Conservation (phyloP, 2,329 filamentous ascomycete genomes). For the Pseudogymnoascus sp. region DNA sequence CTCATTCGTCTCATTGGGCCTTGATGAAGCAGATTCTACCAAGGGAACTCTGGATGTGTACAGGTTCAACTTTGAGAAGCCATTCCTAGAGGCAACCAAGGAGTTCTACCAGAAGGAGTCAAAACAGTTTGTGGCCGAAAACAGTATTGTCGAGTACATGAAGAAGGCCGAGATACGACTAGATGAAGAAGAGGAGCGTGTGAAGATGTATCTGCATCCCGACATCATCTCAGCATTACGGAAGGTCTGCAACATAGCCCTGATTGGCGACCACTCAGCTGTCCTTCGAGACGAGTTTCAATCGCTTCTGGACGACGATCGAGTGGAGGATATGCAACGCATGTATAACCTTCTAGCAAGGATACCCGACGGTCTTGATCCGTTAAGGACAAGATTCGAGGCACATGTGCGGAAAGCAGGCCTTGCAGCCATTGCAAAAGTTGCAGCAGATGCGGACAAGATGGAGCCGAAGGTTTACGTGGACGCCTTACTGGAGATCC, state of each 20-base stretch:
- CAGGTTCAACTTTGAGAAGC: conserved; percentile 81
- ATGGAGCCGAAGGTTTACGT: conserved; percentile 96
- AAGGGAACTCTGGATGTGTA: conserved; percentile 97
- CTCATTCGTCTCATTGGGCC: conserved; percentile 87
- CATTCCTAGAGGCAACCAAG: conserved; percentile 78
- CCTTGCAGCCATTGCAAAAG: conserved; percentile 79
- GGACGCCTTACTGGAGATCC: conserved; percentile 86
- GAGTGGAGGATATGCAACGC: conserved; percentile 87
- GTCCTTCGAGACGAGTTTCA: conserved; percentile 96
- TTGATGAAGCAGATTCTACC: conserved; percentile 85
- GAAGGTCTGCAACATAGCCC: conserved; percentile 76
- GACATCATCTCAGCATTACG: conserved; percentile 82
- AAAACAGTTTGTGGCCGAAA: conserved; percentile 88
- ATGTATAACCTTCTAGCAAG: conserved; percentile 91
- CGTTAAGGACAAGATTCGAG: conserved; percentile 79
- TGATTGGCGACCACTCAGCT: conserved; percentile 79
- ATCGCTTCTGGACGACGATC: conserved; percentile 82
- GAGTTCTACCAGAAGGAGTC: conserved; percentile 88
- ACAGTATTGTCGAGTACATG: conserved; percentile 98
- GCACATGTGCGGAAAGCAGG: conserved; percentile 87
- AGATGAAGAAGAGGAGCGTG: conserved; percentile 88
- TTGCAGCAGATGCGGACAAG: conserved; percentile 77
- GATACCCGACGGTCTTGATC: conserved; percentile 86
- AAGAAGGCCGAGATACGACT: conserved; percentile 92
- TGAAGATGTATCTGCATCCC: conserved; percentile 80